Base-by-base conservation (phyloP, 1,139 yeast genomes). In the Saccharomycopsis crataegensis region DNA sequence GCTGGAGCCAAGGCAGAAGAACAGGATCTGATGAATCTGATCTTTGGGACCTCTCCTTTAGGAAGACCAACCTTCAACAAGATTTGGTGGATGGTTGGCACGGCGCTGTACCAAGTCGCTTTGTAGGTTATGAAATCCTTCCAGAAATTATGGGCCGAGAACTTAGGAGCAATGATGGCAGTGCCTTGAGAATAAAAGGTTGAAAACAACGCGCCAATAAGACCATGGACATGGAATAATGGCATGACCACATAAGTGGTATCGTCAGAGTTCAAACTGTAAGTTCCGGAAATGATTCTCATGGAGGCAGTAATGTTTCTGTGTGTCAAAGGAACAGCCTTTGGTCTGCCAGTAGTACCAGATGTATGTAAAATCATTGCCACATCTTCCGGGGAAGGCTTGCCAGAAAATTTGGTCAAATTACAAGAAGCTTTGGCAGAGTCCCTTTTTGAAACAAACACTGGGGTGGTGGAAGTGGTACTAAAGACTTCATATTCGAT, bases 301-400 rank as follows among this genome's bases (percentile, higher is more conserved):
- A 80, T 77, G 12, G 86, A 78, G 43, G 79, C 73, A 5, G 80
- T 74, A 66, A 83, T 74, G 66, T 83, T 83, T 42, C 70, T 65
- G 62, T 83, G 88, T 42, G 85, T 72, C 63, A 83, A 67, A 3
- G 88, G 88, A 2, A 83, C 88, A 5, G 86, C 83, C 64, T 83
- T 83, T 51, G 88, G 88, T 50, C 82, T 74, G 5, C 88, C 86
- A 2, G 88, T 83, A 12, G 88, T 83, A 47, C 89, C 89, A 50
- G 83, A 77, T 8, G 88, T 83, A 65, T 83, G 88, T 49, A 83
- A 68, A 34, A 83, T 79, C 64, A 83, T 68, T 1, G 87, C 87
- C 40, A 79, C 73, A 57, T 80, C 81, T 49, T 74, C 70, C 1
- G 78, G 71, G 33, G 65, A 59, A 8, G 77, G 75, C 47, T 66